phyloP scores from a whole-genome alignment of 2,329 filamentous ascomycete genomes.

The Venturia asperata region DNA sequence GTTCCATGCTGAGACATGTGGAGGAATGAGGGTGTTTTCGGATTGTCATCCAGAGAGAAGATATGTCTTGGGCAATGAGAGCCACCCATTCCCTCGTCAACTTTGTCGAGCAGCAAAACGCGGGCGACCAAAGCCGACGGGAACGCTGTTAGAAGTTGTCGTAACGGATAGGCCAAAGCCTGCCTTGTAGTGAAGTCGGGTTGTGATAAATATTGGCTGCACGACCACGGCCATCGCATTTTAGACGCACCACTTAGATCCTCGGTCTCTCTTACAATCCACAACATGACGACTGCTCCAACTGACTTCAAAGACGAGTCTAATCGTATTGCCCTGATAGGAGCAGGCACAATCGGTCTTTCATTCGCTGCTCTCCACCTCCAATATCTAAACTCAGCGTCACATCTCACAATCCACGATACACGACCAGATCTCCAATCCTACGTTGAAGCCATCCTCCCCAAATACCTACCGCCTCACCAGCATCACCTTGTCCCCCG shows the following conservation, averaged over 20 bases:
- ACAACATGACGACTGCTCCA: background rate
- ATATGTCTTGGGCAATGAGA: too few species aligned
- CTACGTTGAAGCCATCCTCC: conserved; percentile 40
- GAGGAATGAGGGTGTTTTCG: too few species aligned
- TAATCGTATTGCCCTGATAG: conserved; percentile 36
- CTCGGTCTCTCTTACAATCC: background rate
- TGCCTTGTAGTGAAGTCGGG: too few species aligned
- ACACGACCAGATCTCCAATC: conserved; percentile 41
- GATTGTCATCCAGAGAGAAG: too few species aligned
- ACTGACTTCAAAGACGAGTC: background rate
- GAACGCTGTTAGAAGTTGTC: too few species aligned
- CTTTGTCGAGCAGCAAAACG: too few species aligned
- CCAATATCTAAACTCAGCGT: conserved; percentile 34
- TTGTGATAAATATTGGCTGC: too few species aligned
- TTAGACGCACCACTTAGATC: background rate
- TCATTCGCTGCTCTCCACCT: conserved; percentile 51
- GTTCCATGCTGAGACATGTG: too few species aligned
- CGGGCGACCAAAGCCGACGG: too few species aligned
- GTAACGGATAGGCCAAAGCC: too few species aligned
- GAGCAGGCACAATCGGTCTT: conserved; percentile 47
- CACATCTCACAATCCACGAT: conserved; percentile 44
- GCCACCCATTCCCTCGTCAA: too few species aligned
- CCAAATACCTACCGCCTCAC: conserved; percentile 34
- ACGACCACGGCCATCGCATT: background rate
- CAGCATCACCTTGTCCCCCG: conserved; percentile 24